Base-by-base conservation (phyloP, 1,284 basidiomycete species). In the Anthracocystis panici-leucophaei region DNA sequence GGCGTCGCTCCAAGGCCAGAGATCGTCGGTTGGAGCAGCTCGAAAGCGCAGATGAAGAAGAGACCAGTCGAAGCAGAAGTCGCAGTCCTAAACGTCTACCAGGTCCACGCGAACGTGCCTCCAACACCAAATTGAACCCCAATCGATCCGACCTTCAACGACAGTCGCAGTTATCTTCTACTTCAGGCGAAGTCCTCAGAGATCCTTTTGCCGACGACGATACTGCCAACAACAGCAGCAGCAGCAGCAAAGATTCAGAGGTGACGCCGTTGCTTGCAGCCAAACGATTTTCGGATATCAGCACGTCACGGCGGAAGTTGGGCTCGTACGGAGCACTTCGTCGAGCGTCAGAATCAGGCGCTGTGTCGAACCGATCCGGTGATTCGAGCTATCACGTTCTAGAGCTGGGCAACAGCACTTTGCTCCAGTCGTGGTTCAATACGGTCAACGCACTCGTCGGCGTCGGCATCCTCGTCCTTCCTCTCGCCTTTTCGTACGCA, bases 381-480 rank as follows among this genome's bases (percentile, higher is more conserved):
- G 54, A 66, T 8, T 74, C 72, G 20, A 55, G 42, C 52, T 54
- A 59, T 16, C 57, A 45, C 18, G 14, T 46, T 10, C 55, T 53
- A 11, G 65, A 70, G 20, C 57, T 70, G 14, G 79, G 81, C 18
- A 76, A 70, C 42, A 79, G 77, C 61, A 84, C 83, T 0, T 74
- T 84, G 31, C 64, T 77, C 18, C 83, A 84, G 61, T 80, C 80
- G 25, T 83, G 81, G 82, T 84, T 84, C 78, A 84, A 84, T 57
- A 79, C 78, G 7, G 76, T 84, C 61, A 84, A 84, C 62, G 83
- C 81, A 5, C 68, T 84, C 4, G 73, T 84, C 21, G 83, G 83
- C 11, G 78, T 84, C 16, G 81, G 83, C 23, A 83, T 84, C 35
- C 74, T 84, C 46, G 80, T 82, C 11, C 63, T 84, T 8, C 82